Evolutionary conservation across 2,329 filamentous ascomycete species (phyloP), one percentile per base, ranked within the genome.

Genomic region (Penicillium sp.): DNA sequence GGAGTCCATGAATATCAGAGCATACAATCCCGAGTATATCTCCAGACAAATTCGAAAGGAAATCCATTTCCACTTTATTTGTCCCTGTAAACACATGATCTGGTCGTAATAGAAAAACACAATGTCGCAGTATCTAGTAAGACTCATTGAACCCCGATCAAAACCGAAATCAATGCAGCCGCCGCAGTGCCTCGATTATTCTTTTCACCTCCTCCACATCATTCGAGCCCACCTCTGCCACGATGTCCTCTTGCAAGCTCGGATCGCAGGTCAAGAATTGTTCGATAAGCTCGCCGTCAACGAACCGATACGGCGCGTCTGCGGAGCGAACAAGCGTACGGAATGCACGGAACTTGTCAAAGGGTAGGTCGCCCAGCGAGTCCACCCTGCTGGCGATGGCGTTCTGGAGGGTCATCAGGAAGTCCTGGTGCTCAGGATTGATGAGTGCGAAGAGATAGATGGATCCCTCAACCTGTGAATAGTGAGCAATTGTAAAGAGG

Each of bases 241-340:
- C 72, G 48, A 82, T 77, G 58, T 75, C 73, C 52, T 74, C 71
- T 63, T 85, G 81, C 51, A 78, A 60, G 4, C 75, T 74, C 47
- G 85, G 82, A 40, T 80, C 76, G 55, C 88, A 74, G 55, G 90
- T 84, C 57, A 97, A 69, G 65, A 96, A 96, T 44, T 82, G 72
- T 72, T 97, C 92, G 10, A 98, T 78, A 61, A 97, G 76, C 66
- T 96, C 92, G 0, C 92, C 93, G 63, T 98, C 93, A 10, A 98
- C 81, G 62, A 97, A 97, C 1, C 92, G 80, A 63, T 83, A 88
- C 0, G 93, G 92, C 33, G 86, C 88, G 0, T 87, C 84, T 0
- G 82, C 81, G 51, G 87, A 81, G 15, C 84, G 76, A 24, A 86
- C 83, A 23, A 82, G 76, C 46, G 83, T 95, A 53, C 83, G 83